phyloP scores from a whole-genome alignment of 345 rosid genomes.

The Rhizophora apiculata region DNA sequence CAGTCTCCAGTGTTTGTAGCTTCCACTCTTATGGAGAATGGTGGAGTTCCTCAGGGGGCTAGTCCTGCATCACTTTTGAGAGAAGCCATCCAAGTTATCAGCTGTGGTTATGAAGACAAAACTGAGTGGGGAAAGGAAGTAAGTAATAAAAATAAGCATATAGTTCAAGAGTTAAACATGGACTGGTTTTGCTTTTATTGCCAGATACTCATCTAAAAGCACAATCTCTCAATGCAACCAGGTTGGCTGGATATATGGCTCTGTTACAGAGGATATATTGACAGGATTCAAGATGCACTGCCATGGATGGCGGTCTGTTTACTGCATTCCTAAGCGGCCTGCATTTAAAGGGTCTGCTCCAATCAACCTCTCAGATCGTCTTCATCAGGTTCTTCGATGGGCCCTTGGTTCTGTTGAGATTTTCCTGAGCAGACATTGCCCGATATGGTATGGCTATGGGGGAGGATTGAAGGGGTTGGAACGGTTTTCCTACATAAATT shows the following conservation, averaged over 20 bases:
- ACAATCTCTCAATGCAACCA: slow-evolving; percentile 23
- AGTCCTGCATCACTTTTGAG: slow-evolving; percentile 69
- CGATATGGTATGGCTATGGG: slow-evolving; percentile 96
- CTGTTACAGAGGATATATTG: slow-evolving; percentile 88
- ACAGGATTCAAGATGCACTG: slow-evolving; percentile 99
- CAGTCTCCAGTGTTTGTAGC: slow-evolving; percentile 92
- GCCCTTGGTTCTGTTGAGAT: slow-evolving; percentile 98
- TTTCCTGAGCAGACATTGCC: slow-evolving; percentile 92
- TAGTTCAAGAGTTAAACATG: background rate
- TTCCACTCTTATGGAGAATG: slow-evolving; percentile 63
- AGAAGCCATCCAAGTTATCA: slow-evolving; percentile 97
- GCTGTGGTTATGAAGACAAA: slow-evolving; percentile 97
- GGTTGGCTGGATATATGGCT: slow-evolving; percentile 98
- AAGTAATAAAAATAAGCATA: slow-evolving; percentile 19
- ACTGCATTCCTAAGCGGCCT: slow-evolving; percentile 84
- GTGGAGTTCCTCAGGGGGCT: slow-evolving; percentile 72
- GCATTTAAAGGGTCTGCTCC: slow-evolving; percentile 97
- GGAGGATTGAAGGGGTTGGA: slow-evolving; percentile 96
- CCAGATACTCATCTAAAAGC: slow-evolving; percentile 2
- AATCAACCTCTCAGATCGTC: slow-evolving; percentile 89
- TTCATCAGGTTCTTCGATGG: slow-evolving; percentile 95
- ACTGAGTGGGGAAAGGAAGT: slow-evolving; percentile 99
- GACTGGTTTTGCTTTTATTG: slow-evolving; percentile 5
- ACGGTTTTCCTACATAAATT: slow-evolving; percentile 88
- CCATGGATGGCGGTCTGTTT: slow-evolving; percentile 98